These are phyloP conservation scores for Blastosporella zonata DNA, from an alignment of 1,284 basidiomycete genomes.

Conservation along the genomic window DNA sequence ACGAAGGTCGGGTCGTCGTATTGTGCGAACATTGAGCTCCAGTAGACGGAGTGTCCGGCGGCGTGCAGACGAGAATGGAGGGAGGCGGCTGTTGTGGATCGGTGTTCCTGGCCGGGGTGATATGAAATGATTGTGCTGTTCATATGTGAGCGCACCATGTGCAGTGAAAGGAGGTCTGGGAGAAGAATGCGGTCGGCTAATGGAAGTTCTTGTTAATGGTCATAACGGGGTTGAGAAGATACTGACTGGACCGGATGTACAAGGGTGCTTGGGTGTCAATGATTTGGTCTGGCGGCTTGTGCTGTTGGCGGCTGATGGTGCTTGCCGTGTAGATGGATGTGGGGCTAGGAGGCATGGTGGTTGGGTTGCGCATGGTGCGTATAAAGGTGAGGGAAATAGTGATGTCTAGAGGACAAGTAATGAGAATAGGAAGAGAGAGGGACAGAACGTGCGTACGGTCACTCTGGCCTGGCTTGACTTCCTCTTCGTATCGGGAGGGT, in stretches of 20 bases:
- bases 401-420: conserved; percentile 37
- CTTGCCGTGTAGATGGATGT: conserved; percentile 20
- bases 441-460: conserved; percentile 42
- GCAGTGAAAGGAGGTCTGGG: conserved; percentile 46
- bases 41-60: conserved; percentile 52
- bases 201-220: background rate
- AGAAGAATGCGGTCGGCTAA: conserved; percentile 33
- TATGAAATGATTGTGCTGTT: conserved; percentile 48
- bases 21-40: conserved; percentile 44
- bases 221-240: background rate
- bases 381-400: conserved; percentile 51
- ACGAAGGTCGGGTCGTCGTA: conserved; percentile 50
- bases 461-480: conserved; percentile 29
- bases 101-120: conserved; percentile 33
- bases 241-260: conserved; percentile 31
- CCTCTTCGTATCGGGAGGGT: conserved; percentile 51
- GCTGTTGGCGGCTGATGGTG: conserved; percentile 13
- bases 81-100: conserved; percentile 32
- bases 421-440: background rate
- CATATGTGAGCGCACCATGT: conserved; percentile 40
- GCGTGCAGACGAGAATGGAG: conserved; percentile 40
- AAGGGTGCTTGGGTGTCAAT: conserved; percentile 43
- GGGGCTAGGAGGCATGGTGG: conserved; percentile 22
- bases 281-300: conserved; percentile 24
- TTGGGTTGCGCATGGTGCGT: conserved; percentile 30